Evolutionary conservation across 2,329 filamentous ascomycete genomes (phyloP).

Genomic region (Fusarium denticulatum): DNA sequence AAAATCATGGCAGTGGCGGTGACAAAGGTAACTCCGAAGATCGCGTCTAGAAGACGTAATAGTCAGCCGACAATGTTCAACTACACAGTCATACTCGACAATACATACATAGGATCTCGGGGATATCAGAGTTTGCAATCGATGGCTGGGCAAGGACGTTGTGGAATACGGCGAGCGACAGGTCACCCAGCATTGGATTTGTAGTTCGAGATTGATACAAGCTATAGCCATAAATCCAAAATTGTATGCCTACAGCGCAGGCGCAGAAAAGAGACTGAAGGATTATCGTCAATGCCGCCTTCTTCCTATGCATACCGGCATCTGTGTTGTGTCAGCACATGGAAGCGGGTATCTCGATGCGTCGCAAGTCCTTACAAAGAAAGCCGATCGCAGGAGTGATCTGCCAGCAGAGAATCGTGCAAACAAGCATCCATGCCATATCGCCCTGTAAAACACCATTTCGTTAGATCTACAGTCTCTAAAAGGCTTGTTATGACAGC

Average conservation of each 20-base stretch:
- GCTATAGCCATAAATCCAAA: slow-evolving; percentile 59
- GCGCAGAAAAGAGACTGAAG: slow-evolving; percentile 59
- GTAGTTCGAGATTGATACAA: slow-evolving; percentile 52
- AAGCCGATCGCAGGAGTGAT: slow-evolving; percentile 54
- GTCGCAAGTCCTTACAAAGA: slow-evolving; percentile 28
- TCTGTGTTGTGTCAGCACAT: slow-evolving; percentile 11
- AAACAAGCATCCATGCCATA: slow-evolving; percentile 55
- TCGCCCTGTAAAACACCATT: slow-evolving; percentile 47
- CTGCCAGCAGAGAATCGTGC: slow-evolving; percentile 51
- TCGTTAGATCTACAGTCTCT: not conserved
- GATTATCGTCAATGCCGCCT: slow-evolving; percentile 56
- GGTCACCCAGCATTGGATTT: slow-evolving; percentile 49
- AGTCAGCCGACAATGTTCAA: not conserved
- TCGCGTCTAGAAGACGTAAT: slow-evolving; percentile 37
- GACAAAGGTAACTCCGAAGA: slow-evolving; percentile 52
- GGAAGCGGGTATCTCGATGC: no score
- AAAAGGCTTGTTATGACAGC: no score
- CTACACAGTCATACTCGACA: accelerated
- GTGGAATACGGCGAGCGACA: slow-evolving; percentile 49
- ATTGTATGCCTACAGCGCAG: slow-evolving; percentile 57
- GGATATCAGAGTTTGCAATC: slow-evolving; percentile 50
- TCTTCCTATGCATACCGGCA: slow-evolving; percentile 52
- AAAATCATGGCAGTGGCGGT: slow-evolving; percentile 53
- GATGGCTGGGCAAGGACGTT: slow-evolving; percentile 51
- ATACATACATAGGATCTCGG: slow-evolving; percentile 48